Evolutionary conservation across 768 basidiomycete species (phyloP).

Genomic region (Suillus subalutaceus): DNA sequence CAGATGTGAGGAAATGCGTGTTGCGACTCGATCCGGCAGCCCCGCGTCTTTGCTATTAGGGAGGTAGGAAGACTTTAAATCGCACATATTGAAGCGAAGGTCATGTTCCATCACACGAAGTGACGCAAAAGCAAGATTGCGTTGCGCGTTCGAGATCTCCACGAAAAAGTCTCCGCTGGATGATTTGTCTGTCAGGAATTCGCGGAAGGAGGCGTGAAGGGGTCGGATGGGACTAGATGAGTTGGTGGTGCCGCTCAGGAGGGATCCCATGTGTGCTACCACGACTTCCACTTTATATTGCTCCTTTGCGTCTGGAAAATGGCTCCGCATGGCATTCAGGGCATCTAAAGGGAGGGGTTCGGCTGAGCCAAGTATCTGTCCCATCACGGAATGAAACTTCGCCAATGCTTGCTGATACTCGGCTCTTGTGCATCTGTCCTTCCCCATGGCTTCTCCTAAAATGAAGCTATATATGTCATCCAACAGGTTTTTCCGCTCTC

Average conservation of each 20-base stretch:
- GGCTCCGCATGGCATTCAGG: background rate
- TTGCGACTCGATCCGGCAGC: background rate
- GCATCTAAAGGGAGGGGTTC: background rate
- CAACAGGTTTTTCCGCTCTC: background rate
- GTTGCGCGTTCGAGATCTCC: constrained; percentile 1
- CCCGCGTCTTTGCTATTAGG: constrained; percentile 27
- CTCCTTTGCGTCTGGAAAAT: background rate
- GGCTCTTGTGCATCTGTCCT: background rate
- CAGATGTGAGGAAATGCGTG: too few species aligned
- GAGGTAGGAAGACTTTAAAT: constrained; percentile 33
- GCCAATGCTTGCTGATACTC: background rate
- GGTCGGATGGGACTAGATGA: constrained; percentile 12
- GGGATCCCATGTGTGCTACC: constrained; percentile 2
- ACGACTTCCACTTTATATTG: background rate
- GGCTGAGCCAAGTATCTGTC: constrained; percentile 1
- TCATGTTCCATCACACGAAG: constrained; percentile 31
- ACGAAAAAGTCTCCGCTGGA: constrained; percentile 19
- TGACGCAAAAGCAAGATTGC: constrained; percentile 15
- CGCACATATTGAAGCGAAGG: constrained; percentile 40
- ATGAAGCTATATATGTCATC: background rate
- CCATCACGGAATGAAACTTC: constrained; percentile 7
- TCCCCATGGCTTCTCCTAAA: background rate
- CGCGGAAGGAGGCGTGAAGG: constrained; percentile 30
- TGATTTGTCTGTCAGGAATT: constrained; percentile 23
- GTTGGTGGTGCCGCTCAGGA: constrained; percentile 9